Conservation (phyloP, 2,329 filamentous ascomycete species). For the Lecanicillium sp. region DNA sequence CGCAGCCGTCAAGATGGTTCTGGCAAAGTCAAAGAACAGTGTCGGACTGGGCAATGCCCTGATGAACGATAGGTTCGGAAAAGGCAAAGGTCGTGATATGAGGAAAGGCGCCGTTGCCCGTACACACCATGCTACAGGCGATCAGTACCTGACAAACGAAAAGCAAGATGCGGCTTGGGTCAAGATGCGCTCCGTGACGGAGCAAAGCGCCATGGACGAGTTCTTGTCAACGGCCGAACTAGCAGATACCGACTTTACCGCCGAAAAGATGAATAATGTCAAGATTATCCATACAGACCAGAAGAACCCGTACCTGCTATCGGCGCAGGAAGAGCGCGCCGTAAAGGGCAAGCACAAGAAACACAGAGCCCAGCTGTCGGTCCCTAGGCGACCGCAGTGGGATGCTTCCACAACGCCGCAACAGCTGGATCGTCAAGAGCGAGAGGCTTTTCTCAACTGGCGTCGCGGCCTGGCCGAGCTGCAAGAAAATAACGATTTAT, state of each 20-base stretch:
- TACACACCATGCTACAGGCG: constrained; percentile 71
- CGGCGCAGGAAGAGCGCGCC: constrained; percentile 71
- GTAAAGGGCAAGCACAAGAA: constrained; percentile 73
- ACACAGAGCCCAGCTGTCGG: constrained; percentile 72
- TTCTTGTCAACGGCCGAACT: constrained; percentile 93
- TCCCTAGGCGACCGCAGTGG: constrained; percentile 86
- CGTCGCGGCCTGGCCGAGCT: constrained; percentile 82
- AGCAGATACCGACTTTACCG: constrained; percentile 97
- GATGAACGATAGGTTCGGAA: constrained; percentile 98
- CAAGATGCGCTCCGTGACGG: constrained; percentile 98
- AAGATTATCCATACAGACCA: constrained; percentile 98
- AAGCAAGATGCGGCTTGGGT: constrained; percentile 91
- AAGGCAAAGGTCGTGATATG: constrained; percentile 77
- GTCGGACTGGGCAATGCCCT: constrained; percentile 94
- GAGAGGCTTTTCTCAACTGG: constrained; percentile 78
- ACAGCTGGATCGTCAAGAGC: constrained; percentile 72
- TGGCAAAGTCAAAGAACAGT: constrained; percentile 87
- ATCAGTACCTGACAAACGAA: constrained; percentile 87
- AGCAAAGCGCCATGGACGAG: constrained; percentile 93
- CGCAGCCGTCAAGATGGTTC: constrained; percentile 37
- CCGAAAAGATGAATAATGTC: constrained; percentile 97
- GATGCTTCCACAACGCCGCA: constrained; percentile 74
- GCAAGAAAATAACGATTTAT: constrained; percentile 84
- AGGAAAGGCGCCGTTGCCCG: constrained; percentile 55
- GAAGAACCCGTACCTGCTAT: constrained; percentile 88